Evolutionary conservation across 2,329 filamentous ascomycete species (phyloP).

Genomic region (Beauveria varroae): DNA sequence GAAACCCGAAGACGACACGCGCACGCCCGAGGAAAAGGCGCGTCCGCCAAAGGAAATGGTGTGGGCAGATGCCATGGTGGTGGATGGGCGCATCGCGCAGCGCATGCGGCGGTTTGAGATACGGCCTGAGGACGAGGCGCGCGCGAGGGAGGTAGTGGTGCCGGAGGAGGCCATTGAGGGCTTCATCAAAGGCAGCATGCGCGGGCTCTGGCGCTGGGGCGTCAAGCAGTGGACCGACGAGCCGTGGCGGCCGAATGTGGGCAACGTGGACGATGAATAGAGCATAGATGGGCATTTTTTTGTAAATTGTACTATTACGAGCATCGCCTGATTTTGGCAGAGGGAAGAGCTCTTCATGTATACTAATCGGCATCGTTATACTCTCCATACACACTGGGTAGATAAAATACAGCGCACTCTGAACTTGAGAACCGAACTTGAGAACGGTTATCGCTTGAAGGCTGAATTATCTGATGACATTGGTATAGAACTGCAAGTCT

Average conservation of each 20-base stretch:
- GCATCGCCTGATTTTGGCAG: neutral
- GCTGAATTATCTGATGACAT: too few relatives aligned
- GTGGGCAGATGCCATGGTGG: slow-evolving; percentile 65
- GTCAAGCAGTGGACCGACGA: slow-evolving; percentile 31
- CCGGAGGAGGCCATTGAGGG: slow-evolving; percentile 64
- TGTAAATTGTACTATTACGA: neutral
- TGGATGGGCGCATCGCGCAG: slow-evolving; percentile 67
- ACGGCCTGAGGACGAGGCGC: slow-evolving; percentile 58
- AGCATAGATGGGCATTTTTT: neutral
- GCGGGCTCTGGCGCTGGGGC: slow-evolving; percentile 46
- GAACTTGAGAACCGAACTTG: neutral
- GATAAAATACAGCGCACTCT: neutral
- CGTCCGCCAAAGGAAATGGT: slow-evolving; percentile 56
- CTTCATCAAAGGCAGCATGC: slow-evolving; percentile 54
- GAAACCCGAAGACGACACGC: slow-evolving; percentile 2
- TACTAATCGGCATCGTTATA: neutral
- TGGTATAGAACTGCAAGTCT: too few relatives aligned
- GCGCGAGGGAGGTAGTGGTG: slow-evolving; percentile 53
- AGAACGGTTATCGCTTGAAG: too few relatives aligned
- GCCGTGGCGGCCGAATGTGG: slow-evolving; percentile 34
- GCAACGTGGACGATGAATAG: slow-evolving; percentile 25
- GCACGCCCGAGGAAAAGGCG: slow-evolving; percentile 34
- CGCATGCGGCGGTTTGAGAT: slow-evolving; percentile 79
- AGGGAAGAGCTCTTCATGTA: slow-evolving; percentile 11
- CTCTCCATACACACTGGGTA: neutral